A percentile compares a stretch with the other conserved stretches of the same genome.
These are phyloP conservation scores for Neurospora sp. DNA, from an alignment of 495 filamentous ascomycete genomes.

Conservation along the genomic window DNA sequence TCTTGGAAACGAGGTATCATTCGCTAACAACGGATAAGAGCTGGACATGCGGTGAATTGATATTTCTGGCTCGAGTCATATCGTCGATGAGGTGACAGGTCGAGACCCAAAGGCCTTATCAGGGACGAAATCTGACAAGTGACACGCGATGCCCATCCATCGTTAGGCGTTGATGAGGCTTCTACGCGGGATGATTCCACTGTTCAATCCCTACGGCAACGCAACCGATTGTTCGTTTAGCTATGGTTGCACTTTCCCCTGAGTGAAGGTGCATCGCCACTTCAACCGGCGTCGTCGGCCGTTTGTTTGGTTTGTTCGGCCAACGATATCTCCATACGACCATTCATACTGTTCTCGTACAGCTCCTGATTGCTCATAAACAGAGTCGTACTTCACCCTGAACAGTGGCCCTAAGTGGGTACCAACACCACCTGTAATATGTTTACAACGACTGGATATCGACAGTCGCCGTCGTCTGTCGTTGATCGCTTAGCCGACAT, in stretches of 20 bases:
- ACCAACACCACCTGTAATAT: background rate
- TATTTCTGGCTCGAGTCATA: background rate
- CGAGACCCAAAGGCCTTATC: background rate
- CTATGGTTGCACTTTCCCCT: background rate
- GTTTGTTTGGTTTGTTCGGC: background rate
- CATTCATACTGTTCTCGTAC: background rate
- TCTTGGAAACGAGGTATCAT: background rate
- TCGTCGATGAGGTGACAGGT: background rate
- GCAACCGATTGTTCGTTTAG: background rate
- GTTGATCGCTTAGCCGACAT: background rate
- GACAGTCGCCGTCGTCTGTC: background rate
- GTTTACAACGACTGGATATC: background rate
- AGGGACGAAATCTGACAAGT: background rate
- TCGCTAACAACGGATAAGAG: background rate
- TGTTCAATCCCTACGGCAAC: background rate
- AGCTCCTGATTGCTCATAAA: background rate
- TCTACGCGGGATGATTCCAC: background rate
- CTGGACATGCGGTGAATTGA: background rate
- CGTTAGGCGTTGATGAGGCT: background rate
- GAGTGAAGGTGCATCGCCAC: background rate
- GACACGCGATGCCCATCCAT: background rate
- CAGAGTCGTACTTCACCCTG: background rate
- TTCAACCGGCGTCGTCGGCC: background rate
- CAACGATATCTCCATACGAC: background rate
- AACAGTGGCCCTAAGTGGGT: background rate